phyloP scores from a whole-genome alignment of 1,284 basidiomycete genomes.

The Albatrellus sp. region DNA sequence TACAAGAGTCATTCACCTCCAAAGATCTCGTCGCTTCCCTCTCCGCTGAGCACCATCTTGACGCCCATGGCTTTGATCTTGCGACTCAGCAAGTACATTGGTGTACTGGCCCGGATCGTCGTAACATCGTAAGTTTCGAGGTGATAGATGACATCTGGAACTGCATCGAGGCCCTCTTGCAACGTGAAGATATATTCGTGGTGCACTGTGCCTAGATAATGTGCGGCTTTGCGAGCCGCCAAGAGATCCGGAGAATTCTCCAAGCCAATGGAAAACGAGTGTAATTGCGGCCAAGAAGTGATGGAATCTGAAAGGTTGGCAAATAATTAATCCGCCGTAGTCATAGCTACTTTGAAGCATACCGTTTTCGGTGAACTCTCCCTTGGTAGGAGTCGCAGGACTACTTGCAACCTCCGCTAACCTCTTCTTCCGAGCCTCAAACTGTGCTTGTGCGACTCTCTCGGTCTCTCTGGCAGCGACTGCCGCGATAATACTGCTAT shows the following conservation, averaged over 20 bases:
- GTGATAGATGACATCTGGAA: slow-evolving; percentile 97
- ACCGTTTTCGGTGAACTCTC: slow-evolving; percentile 43
- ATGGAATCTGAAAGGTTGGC: slow-evolving; percentile 39
- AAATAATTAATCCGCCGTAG: too few species aligned
- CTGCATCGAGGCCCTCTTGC: slow-evolving; percentile 95
- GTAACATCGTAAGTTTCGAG: slow-evolving; percentile 99
- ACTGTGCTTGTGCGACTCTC: slow-evolving; percentile 75
- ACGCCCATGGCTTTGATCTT: slow-evolving; percentile 99
- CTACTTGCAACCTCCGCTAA: slow-evolving; percentile 41
- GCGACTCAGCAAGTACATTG: slow-evolving; percentile 93
- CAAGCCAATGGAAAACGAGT: slow-evolving; percentile 96
- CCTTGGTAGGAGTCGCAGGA: slow-evolving; percentile 37
- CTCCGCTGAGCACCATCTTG: slow-evolving; percentile 98
- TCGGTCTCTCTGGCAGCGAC: slow-evolving; percentile 97
- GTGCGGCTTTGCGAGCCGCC: slow-evolving; percentile 90
- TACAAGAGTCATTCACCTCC: slow-evolving; percentile 45
- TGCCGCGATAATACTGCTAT: slow-evolving; percentile 91
- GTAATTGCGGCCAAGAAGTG: slow-evolving; percentile 90
- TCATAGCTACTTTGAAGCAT: slow-evolving; percentile 9
- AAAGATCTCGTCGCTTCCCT: slow-evolving; percentile 96
- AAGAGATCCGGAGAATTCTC: slow-evolving; percentile 93
- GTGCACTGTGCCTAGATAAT: slow-evolving; percentile 89
- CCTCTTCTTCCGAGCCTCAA: slow-evolving; percentile 52
- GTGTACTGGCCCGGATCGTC: slow-evolving; percentile 94
- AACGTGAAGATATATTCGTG: slow-evolving; percentile 99